Evolutionary conservation across 805 yeast genomes (phyloP), one percentile per base, ranked within the genome.

Genomic region (Hanseniaspora guilliermondii): DNA sequence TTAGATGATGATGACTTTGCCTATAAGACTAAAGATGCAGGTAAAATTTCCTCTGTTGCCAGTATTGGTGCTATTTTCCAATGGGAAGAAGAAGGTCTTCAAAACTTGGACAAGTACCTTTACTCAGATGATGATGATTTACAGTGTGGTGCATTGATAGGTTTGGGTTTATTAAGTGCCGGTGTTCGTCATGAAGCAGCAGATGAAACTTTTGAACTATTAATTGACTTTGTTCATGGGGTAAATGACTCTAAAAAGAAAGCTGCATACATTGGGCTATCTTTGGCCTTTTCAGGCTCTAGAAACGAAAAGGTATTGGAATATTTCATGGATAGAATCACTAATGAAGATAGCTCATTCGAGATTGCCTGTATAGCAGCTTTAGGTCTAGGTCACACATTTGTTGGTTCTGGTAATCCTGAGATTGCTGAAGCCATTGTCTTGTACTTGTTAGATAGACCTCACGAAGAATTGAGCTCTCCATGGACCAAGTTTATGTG

Each of bases 101-200:
- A 91, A 70, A 79, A 79, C 56, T 75, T 93, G 62, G 97, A 93
- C 70, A 86, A 85, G 68, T 89, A 84, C 67, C 73, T 91, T 56
- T 89, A 89, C 64, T 83, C 95, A 4, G 77, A 82, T 17, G 95
- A 88, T 62, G 83, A 80, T 56, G 91, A 87, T 64, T 79, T 89
- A 60, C 87, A 87, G 70, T 96, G 97, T 6, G 99, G 99, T 70
- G 96, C 98, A 5, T 74, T 93, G 56, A 76, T 93, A 60, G 99
- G 97, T 68, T 87, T 87, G 68, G 98, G 97, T 68, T 77, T 93
- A 47, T 82, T 87, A 6, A 86, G 95, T 30, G 76, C 94, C 22
- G 94, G 95, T 69, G 91, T 93, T 54, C 96, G 87, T 69, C 69
- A 68, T 32, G 98, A 91, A 58, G 87, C 89, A 42, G 97, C 88